Evolutionary conservation across 179 eudicot genomes (phyloP), one percentile per base, ranked within the genome.

Genomic region (Patellifolia procumbens): DNA sequence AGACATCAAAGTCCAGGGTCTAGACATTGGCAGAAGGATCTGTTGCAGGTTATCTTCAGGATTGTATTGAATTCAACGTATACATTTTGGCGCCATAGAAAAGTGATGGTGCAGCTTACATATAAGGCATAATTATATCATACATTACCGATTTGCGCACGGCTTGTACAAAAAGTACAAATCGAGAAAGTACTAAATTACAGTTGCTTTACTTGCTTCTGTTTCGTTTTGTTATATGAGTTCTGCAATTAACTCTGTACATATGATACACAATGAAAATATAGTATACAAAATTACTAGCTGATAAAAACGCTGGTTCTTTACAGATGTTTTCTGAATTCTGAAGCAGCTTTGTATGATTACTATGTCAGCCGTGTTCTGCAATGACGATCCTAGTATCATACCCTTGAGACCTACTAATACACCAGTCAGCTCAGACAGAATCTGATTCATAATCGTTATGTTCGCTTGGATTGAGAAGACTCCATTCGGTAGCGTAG

Each of bases 401-500:
- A 31, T 64, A 78, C 49, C 63, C 35, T 78, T 24, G 17, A 20
- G 72, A 66, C 43, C 49, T 65, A 48, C 29, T 32, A 69, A 11
- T 46, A 74, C 75, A 43, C 49, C 24, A 73, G 37, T 34, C 60
- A 34, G 19, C 26, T 69, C 61, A 71, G 13, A 46, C 19, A 51
- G 39, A 39, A 55, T 74, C 68, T 7, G 60, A 49, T 61, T 72
- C 77, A 79, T 74, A 81, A 46, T 81, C 81, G 68, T 82, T 78
- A 69, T 69, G 89, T 68, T 74, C 76, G 42, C 74, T 82, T 13
- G 89, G 74, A 26, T 88, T 72, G 58, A 84, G 83, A 69, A 90
- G 81, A 61, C 85, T 86, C 99, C 99, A 96, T 80, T 96, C 97
- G 51, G 88, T 88, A 35, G 88, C 90, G 74, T 96, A 96, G 46